Conservation (phyloP, 495 filamentous ascomycete genomes). For the Recurvomyces mirabilis region DNA sequence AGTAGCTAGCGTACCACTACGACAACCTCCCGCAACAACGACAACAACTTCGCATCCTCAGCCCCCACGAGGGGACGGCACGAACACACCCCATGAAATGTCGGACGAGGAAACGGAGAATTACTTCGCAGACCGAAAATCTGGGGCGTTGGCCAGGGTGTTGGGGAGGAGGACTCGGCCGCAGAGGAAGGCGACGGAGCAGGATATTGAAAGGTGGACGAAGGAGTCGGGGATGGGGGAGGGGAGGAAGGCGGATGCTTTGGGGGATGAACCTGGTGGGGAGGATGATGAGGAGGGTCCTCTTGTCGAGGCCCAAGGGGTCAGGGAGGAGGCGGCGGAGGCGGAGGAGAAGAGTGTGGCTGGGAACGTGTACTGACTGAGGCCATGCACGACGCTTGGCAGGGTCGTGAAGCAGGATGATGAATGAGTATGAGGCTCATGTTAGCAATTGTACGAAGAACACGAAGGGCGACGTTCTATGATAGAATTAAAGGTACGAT, state of each 20-base stretch:
- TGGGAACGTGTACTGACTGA: slow-evolving; percentile 21
- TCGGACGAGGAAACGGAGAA: slow-evolving; percentile 28
- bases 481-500: too few species aligned
- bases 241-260: slow-evolving; percentile 29
- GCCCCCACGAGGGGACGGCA: slow-evolving; percentile 9
- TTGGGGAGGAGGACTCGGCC: slow-evolving; percentile 4
- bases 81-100: slow-evolving; percentile 26
- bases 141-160: slow-evolving; percentile 4
- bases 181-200: slow-evolving; percentile 15
- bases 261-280: slow-evolving; percentile 30
- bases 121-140: slow-evolving; percentile 11
- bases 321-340: slow-evolving; percentile 12
- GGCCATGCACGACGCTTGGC: too few species aligned
- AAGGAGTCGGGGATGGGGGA: slow-evolving; percentile 31
- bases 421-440: too few species aligned
- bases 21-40: not conserved
- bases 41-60: not conserved
- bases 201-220: slow-evolving; percentile 27
- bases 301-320: not conserved
- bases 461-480: too few species aligned
- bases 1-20: too few species aligned
- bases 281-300: slow-evolving; percentile 14
- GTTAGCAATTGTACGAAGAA: too few species aligned
- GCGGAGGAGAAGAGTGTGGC: slow-evolving; percentile 16
- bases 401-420: too few species aligned